phyloP scores from a whole-genome alignment of 495 filamentous ascomycete species.

The Neurospora terricola region DNA sequence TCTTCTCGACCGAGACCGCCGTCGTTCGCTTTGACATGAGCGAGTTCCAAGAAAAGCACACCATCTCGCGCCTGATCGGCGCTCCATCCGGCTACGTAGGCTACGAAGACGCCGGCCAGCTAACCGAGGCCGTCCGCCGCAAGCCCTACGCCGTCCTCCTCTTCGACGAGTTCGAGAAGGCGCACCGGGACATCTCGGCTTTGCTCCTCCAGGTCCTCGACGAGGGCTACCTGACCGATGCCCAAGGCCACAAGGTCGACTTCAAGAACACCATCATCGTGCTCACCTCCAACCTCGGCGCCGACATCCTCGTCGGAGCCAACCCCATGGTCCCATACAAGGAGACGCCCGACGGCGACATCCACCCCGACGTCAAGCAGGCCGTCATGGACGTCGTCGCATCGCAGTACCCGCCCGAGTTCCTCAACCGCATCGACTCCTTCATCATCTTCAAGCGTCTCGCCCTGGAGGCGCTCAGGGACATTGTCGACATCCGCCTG shows the following conservation, averaged over 20 bases:
- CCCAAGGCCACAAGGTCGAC: conserved; percentile 92
- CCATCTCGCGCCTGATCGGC: conserved; percentile 84
- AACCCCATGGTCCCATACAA: conserved; percentile 47
- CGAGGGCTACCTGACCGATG: conserved; percentile 91
- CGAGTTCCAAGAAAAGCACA: conserved; percentile 97
- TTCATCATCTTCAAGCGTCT: conserved; percentile 93
- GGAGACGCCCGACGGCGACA: conserved; percentile 49
- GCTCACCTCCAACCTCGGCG: conserved; percentile 86
- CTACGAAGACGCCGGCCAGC: conserved; percentile 93
- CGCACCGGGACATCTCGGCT: conserved; percentile 87
- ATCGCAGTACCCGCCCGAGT: conserved; percentile 74
- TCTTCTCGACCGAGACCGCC: conserved; percentile 84
- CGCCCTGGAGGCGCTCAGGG: conserved; percentile 64
- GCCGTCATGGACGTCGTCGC: conserved; percentile 87
- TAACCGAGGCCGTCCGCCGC: conserved; percentile 88
- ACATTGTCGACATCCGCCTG: conserved; percentile 89
- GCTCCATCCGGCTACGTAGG: conserved; percentile 90
- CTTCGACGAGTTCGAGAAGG: conserved; percentile 97
- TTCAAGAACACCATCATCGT: conserved; percentile 96
- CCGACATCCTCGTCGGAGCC: conserved; percentile 56
- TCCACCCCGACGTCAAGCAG: conserved; percentile 57
- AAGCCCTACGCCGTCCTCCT: conserved; percentile 94
- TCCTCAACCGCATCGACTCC: conserved; percentile 92
- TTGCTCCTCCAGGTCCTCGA: conserved; percentile 93
- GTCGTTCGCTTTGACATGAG: conserved; percentile 92